These are phyloP conservation scores for Lignosus rhinocerotis DNA, from an alignment of 1,284 basidiomycete species.

Conservation along the genomic window DNA sequence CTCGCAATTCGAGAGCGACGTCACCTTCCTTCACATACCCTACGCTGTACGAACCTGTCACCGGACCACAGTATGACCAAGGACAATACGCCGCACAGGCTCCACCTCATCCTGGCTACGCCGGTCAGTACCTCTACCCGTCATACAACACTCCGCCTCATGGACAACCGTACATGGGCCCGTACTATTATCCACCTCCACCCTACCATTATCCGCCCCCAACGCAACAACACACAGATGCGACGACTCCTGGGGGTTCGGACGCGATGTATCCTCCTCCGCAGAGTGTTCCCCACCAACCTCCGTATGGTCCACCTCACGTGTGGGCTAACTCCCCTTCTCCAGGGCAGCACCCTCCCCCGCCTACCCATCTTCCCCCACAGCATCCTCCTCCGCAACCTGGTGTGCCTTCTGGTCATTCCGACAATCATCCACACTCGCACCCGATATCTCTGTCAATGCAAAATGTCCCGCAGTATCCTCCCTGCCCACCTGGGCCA, in stretches of 20 bases:
- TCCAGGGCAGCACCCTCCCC: constrained; percentile 34
- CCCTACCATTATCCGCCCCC: constrained; percentile 39
- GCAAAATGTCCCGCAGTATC: constrained; percentile 35
- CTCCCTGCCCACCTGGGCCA: constrained; percentile 39
- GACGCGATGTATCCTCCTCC: constrained; percentile 36
- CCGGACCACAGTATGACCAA: constrained; percentile 49
- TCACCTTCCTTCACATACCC: constrained; percentile 75
- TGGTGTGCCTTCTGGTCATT: constrained; percentile 10
- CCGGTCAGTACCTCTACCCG: constrained; percentile 35
- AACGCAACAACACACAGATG: constrained; percentile 38
- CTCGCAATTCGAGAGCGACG: constrained; percentile 67
- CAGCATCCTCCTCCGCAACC: constrained; percentile 34
- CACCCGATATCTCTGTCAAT: constrained; percentile 21
- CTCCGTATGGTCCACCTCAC: constrained; percentile 34
- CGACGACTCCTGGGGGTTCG: constrained; percentile 32
- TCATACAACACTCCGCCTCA: constrained; percentile 30
- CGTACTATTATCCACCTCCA: constrained; percentile 42
- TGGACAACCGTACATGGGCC: constrained; percentile 36
- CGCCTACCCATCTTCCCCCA: constrained; percentile 34
- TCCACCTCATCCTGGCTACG: constrained; percentile 36
- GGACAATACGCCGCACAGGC: constrained; percentile 38
- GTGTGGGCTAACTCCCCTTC: constrained; percentile 36
- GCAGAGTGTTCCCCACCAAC: constrained; percentile 31
- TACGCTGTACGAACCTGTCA: constrained; percentile 64
- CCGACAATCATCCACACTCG: constrained; percentile 17